These are phyloP conservation scores for Eremothecium sinecaudum DNA, from an alignment of 1,139 yeast genomes.

Conservation along the genomic window DNA sequence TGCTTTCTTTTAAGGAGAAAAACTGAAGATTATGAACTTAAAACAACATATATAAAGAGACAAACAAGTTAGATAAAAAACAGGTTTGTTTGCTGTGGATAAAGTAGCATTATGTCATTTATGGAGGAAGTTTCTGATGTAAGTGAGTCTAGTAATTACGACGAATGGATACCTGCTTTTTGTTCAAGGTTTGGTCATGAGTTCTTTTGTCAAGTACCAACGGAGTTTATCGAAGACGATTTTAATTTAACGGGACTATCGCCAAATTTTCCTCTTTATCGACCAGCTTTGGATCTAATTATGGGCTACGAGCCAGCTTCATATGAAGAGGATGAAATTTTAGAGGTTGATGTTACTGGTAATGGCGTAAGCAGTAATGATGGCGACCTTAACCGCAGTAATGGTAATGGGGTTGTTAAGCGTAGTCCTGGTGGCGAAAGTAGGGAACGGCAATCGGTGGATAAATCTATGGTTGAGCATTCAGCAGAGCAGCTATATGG, in stretches of 20 bases:
- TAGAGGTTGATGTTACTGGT: constrained; percentile 12
- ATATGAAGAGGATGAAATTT: constrained; percentile 27
- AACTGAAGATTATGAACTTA: no score
- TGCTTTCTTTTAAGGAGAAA: no score
- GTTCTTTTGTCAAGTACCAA: constrained; percentile 84
- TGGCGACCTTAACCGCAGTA: constrained; percentile 4
- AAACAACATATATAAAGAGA: neutral
- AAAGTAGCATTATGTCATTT: constrained; percentile 6
- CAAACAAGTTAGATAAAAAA: neutral
- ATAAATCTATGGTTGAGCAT: constrained; percentile 63
- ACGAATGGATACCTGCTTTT: constrained; percentile 85
- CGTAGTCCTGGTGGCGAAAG: constrained; percentile 5
- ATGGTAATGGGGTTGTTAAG: constrained; percentile 2
- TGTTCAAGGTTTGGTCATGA: constrained; percentile 87
- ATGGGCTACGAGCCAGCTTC: constrained; percentile 76
- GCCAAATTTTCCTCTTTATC: constrained; percentile 77
- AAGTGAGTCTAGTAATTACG: constrained; percentile 31
- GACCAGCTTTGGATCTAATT: constrained; percentile 86
- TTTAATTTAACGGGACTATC: constrained; percentile 87
- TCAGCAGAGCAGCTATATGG: constrained; percentile 91
- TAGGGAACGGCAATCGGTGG: constrained; percentile 27
- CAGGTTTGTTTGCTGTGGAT: constrained; percentile 1
- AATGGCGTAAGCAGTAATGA: constrained; percentile 6
- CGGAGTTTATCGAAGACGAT: constrained; percentile 92
- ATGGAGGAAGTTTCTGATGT: constrained; percentile 8